Percentiles rank a stretch among this genome's conserved stretches.
phyloP scores from a whole-genome alignment of 163 green algal species.

The Chlamydomonas reinhardtii region DNA sequence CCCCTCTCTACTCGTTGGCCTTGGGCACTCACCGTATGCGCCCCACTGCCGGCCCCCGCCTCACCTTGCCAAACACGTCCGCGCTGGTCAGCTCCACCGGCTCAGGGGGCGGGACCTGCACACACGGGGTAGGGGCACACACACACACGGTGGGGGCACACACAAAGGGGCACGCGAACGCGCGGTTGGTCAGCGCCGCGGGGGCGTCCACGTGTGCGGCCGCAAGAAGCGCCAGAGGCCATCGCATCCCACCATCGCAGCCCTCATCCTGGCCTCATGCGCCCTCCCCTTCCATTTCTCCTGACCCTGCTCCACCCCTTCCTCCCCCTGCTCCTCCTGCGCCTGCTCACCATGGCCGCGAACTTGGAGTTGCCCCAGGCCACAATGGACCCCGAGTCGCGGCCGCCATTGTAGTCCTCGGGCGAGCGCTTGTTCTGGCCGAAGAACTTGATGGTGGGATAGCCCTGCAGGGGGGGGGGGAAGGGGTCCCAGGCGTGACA shows the following conservation, averaged over 20 bases:
- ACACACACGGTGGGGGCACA: no score
- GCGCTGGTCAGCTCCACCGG: slow-evolving; percentile 79
- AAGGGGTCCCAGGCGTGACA: not conserved
- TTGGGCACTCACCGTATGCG: no score
- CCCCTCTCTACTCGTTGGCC: no score
- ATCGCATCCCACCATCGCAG: no score
- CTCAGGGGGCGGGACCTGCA: slow-evolving; percentile 56
- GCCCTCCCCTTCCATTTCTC: not conserved
- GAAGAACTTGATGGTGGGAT: slow-evolving; percentile 89
- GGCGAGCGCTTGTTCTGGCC: slow-evolving; percentile 65
- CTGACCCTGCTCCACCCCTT: not conserved
- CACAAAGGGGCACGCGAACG: no score
- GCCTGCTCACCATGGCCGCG: slow-evolving; percentile 22
- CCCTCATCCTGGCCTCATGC: no score
- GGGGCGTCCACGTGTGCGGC: no score
- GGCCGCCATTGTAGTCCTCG: slow-evolving; percentile 79
- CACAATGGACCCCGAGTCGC: slow-evolving; percentile 74
- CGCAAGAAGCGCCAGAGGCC: no score
- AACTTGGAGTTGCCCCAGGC: slow-evolving; percentile 66
- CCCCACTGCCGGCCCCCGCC: no score
- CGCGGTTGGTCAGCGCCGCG: no score
- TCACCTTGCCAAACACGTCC: slow-evolving; percentile 70
- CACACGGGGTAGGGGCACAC: no score
- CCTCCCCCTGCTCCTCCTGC: no score
- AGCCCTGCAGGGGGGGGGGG: slow-evolving; percentile 68